Conservation (phyloP, 345 rosid species). For the Eucalyptus caleyi region DNA sequence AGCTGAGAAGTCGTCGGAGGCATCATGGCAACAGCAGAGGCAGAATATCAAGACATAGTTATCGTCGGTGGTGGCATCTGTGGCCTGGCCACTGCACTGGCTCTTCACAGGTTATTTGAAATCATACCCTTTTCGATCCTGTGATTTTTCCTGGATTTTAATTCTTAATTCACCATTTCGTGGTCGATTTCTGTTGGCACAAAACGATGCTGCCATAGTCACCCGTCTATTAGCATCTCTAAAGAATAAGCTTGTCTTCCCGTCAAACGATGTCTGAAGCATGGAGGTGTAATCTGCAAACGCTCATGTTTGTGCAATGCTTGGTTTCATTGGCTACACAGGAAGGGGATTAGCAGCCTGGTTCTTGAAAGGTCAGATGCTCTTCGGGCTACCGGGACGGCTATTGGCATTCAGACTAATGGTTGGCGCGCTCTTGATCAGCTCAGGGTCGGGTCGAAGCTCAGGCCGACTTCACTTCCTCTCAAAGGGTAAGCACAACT, state of each 20-base stretch:
- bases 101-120: slow-evolving; percentile 2
- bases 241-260: not conserved
- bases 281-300: not conserved
- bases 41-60: not conserved
- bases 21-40: not conserved
- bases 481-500: not conserved
- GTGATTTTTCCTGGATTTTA: not conserved
- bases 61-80: not conserved
- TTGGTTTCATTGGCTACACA: not conserved
- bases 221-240: not conserved
- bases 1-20: not conserved
- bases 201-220: not conserved
- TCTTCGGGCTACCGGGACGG: not conserved
- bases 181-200: not conserved
- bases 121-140: not conserved
- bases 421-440: not conserved
- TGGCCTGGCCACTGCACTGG: slow-evolving; percentile 7
- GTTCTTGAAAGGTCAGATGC: not conserved
- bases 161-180: not conserved
- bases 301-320: not conserved
- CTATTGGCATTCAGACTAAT: not conserved
- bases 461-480: not conserved
- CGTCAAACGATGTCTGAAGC: not conserved
- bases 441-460: not conserved
- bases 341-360: not conserved